phyloP scores from a whole-genome alignment of 1,284 basidiomycete species.

The Cronartium ribicola region DNA sequence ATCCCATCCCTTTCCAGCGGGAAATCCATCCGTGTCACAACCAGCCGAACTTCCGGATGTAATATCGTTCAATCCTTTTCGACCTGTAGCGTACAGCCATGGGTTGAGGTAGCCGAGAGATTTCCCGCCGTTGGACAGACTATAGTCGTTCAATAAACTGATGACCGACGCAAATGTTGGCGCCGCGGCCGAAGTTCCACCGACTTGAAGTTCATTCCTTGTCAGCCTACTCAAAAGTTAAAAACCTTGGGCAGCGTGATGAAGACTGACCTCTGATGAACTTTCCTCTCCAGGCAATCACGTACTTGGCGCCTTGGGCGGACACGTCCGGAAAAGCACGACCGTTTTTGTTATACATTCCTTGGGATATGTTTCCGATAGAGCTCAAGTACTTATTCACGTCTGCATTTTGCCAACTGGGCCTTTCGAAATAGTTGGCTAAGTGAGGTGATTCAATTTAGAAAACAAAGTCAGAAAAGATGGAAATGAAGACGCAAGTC shows the following conservation, averaged over 20 bases:
- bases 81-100: constrained; percentile 52
- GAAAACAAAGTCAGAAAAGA: constrained; percentile 16
- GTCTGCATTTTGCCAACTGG: constrained; percentile 46
- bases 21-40: constrained; percentile 36
- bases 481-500: constrained; percentile 44
- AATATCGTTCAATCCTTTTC: constrained; percentile 56
- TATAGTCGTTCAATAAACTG: constrained; percentile 60
- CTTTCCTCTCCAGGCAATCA: constrained; percentile 41
- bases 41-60: constrained; percentile 53
- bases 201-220: constrained; percentile 48
- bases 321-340: constrained; percentile 51
- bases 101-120: constrained; percentile 59
- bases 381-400: constrained; percentile 46
- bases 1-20: constrained; percentile 36
- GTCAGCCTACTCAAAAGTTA: not conserved
- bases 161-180: constrained; percentile 59
- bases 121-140: constrained; percentile 54
- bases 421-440: constrained; percentile 46
- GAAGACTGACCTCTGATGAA: constrained; percentile 39
- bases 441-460: not conserved
- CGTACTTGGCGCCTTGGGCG: constrained; percentile 47
- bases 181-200: constrained; percentile 59
- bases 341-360: constrained; percentile 48
- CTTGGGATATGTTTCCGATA: constrained; percentile 45
- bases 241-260: too few relatives aligned